Conservation (phyloP, 2,329 filamentous ascomycete species). For the Penicillium corylophilum region DNA sequence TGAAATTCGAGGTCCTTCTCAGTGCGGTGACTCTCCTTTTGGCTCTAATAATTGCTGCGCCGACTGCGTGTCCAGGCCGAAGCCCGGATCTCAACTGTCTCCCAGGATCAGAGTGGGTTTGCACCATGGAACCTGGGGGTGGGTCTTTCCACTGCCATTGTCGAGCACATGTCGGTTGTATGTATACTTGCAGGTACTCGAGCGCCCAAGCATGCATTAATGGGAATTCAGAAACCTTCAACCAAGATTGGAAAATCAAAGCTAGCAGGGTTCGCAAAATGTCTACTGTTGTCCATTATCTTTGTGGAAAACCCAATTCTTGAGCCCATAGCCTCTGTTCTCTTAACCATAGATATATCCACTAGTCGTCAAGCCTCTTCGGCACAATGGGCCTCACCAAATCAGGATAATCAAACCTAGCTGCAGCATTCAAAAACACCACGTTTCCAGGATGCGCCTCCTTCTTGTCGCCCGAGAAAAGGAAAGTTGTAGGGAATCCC, state of each 20-base stretch:
- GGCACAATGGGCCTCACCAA: constrained; percentile 6
- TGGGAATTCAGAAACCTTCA: background rate
- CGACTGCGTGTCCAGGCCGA: background rate
- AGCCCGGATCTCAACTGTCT: background rate
- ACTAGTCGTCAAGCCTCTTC: background rate
- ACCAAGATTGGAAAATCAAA: background rate
- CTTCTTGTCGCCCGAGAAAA: constrained; percentile 8
- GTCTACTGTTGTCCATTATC: background rate
- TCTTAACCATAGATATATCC: background rate
- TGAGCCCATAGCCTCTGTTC: background rate
- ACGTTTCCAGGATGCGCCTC: constrained; percentile 15
- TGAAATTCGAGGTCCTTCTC: background rate
- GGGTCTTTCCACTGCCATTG: background rate
- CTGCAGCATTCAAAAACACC: constrained; percentile 11
- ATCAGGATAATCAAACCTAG: constrained; percentile 20
- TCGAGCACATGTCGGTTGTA: background rate
- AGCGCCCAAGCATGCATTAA: too few species aligned
- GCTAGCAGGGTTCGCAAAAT: background rate
- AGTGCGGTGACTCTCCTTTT: background rate
- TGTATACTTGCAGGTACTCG: too few species aligned
- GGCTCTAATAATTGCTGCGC: background rate
- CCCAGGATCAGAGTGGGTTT: background rate
- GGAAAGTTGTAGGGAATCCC: constrained; percentile 29
- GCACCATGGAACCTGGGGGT: background rate
- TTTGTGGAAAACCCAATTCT: background rate